A percentile compares a stretch with the other conserved stretches of the same genome.
phyloP scores from a whole-genome alignment of 2,329 filamentous ascomycete genomes.

The Claviceps pazoutovae region DNA sequence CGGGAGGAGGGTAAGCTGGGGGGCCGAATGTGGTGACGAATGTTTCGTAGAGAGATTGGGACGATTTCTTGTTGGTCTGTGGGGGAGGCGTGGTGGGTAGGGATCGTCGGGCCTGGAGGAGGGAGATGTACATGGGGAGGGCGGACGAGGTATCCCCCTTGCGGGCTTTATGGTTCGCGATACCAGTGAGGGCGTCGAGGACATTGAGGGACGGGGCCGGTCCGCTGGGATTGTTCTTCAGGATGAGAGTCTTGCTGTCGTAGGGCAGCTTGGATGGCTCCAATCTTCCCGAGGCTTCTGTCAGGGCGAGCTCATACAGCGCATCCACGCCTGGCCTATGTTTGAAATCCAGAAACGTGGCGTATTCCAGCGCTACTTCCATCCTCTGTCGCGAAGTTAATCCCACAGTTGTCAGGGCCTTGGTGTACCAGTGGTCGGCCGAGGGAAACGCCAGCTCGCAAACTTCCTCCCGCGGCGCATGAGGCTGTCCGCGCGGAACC shows the following conservation, averaged over 20 bases:
- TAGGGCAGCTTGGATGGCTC: constrained; percentile 29
- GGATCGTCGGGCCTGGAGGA: constrained; percentile 64
- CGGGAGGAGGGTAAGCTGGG: constrained; percentile 56
- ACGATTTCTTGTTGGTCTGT: constrained; percentile 6
- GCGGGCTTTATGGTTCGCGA: constrained; percentile 66
- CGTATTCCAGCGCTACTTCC: constrained; percentile 70
- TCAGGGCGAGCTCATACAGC: constrained; percentile 63
- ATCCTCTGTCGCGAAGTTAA: constrained; percentile 68
- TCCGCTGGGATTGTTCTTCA: constrained; percentile 37
- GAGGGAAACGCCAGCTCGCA: constrained; percentile 54
- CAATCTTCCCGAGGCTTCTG: constrained; percentile 51
- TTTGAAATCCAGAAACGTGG: constrained; percentile 74
- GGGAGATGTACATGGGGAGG: constrained; percentile 71
- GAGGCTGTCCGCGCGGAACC: constrained; percentile 47
- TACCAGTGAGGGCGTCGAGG: constrained; percentile 57
- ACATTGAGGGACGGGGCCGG: constrained; percentile 56
- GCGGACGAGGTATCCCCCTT: constrained; percentile 52
- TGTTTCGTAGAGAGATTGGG: constrained; percentile 9
- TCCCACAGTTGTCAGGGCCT: constrained; percentile 66
- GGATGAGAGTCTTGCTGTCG: constrained; percentile 46
- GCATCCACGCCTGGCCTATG: constrained; percentile 48
- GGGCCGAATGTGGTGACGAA: constrained; percentile 20
- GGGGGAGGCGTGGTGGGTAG: constrained; percentile 28
- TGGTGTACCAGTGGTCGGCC: constrained; percentile 68
- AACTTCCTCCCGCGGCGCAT: constrained; percentile 59